These are phyloP conservation scores for Ogataea angusta DNA, from an alignment of 805 yeast species.

Conservation along the genomic window DNA sequence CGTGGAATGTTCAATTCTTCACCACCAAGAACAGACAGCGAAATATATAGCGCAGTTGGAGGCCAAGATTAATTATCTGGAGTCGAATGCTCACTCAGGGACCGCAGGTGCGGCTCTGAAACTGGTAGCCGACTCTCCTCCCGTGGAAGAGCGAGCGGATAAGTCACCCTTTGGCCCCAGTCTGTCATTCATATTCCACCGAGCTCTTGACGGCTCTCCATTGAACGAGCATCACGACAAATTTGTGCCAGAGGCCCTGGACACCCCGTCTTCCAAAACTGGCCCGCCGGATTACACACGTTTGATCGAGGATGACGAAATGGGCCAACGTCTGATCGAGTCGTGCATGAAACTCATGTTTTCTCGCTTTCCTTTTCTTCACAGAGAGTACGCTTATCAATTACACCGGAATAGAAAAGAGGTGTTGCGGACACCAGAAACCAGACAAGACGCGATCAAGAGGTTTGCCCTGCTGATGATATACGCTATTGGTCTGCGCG, in stretches of 20 bases:
- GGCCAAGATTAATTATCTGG: slow-evolving; percentile 16
- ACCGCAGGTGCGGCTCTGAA: background rate
- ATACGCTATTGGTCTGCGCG: slow-evolving; percentile 21
- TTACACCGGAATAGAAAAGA: slow-evolving; percentile 15
- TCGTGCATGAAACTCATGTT: slow-evolving; percentile 15
- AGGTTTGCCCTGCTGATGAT: slow-evolving; percentile 15
- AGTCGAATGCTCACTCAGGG: slow-evolving; percentile 1
- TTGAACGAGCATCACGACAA: slow-evolving; percentile 9
- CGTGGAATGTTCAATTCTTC: slow-evolving; percentile 17
- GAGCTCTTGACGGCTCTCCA: slow-evolving; percentile 14
- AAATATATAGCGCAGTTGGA: slow-evolving; percentile 18
- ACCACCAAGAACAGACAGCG: slow-evolving; percentile 9
- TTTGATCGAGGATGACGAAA: slow-evolving; percentile 12
- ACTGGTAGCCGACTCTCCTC: no score
- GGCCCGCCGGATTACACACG: slow-evolving; percentile 7
- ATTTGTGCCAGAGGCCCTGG: slow-evolving; percentile 1
- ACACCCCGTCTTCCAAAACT: background rate
- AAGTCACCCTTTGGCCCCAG: slow-evolving; percentile 6
- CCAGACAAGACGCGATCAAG: slow-evolving; percentile 12
- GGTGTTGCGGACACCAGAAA: slow-evolving; percentile 2
- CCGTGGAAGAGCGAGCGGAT: background rate
- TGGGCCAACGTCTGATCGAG: slow-evolving; percentile 10
- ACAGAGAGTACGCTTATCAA: background rate
- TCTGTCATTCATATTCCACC: slow-evolving; percentile 14
- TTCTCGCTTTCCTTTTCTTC: slow-evolving; percentile 20